Evolutionary conservation across 768 basidiomycete species (phyloP).

Genomic region (Auriculariales sp.): DNA sequence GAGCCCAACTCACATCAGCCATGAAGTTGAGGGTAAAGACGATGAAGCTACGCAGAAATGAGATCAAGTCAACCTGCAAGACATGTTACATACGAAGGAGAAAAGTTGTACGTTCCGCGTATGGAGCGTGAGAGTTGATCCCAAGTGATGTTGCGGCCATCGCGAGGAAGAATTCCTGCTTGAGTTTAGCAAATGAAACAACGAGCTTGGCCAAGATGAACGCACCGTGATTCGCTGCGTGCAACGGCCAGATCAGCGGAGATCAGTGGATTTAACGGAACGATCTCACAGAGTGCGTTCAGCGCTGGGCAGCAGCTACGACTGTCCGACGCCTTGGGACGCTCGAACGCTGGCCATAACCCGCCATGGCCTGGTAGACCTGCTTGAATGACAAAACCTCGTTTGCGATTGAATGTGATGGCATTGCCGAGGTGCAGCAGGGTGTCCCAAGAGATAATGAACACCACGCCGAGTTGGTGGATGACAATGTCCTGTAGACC

Average conservation of each 20-base stretch:
- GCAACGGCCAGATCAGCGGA: no score
- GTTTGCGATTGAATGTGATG: neutral
- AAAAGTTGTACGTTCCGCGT: neutral
- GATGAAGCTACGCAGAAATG: no score
- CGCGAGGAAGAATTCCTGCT: neutral
- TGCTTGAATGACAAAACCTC: neutral
- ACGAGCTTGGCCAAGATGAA: no score
- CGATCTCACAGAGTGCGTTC: neutral
- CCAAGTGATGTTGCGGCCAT: neutral
- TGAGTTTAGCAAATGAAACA: no score
- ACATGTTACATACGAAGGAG: no score
- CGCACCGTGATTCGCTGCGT: neutral
- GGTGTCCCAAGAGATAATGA: neutral
- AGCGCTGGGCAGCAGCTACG: neutral
- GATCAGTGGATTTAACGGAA: neutral
- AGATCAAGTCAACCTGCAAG: no score
- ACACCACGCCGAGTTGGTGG: neutral
- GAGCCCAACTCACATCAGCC: neutral
- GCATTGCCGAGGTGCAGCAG: neutral
- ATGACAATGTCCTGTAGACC: neutral
- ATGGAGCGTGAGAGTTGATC: neutral
- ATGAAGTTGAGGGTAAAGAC: neutral
- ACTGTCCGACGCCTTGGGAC: neutral
- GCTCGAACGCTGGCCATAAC: neutral
- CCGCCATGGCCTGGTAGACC: neutral